Evolutionary conservation across 352 stramenopile genomes (phyloP).

Genomic region (Phytophthora meadii): DNA sequence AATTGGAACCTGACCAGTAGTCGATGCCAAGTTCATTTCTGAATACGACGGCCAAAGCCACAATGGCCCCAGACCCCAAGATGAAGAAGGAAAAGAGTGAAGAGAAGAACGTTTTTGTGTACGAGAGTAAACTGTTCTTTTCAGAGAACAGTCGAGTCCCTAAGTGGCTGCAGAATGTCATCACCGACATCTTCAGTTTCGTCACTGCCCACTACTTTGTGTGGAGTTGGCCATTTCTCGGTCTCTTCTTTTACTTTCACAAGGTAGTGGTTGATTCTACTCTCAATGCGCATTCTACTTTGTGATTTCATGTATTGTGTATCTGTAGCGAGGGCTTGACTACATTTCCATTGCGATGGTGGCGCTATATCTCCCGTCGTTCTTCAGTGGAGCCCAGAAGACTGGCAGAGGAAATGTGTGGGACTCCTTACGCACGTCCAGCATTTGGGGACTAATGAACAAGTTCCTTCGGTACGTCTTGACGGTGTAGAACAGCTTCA

Average conservation of each 20-base stretch:
- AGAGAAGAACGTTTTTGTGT: constrained; percentile 24
- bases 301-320: neutral
- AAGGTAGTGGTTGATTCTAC: constrained; percentile 18
- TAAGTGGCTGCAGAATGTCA: constrained; percentile 28
- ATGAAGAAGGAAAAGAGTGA: neutral
- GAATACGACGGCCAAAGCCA: constrained; percentile 7
- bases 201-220: constrained; percentile 54
- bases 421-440: constrained; percentile 35
- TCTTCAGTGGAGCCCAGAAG: constrained; percentile 46
- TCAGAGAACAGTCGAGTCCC: constrained; percentile 24
- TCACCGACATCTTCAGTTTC: constrained; percentile 44
- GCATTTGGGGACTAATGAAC: constrained; percentile 44
- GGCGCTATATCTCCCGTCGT: constrained; percentile 49
- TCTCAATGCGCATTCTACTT: neutral
- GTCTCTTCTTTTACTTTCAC: constrained; percentile 45
- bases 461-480: constrained; percentile 38
- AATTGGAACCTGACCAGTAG: constrained; percentile 1
- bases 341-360: constrained; percentile 44
- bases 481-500: neutral
- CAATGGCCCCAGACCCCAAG: constrained; percentile 1
- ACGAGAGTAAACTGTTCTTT: constrained; percentile 40
- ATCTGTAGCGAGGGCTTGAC: constrained; percentile 34
- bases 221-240: constrained; percentile 38
- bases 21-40: constrained; percentile 2
- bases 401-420: constrained; percentile 42